Evolutionary conservation across 2,329 filamentous ascomycete species (phyloP), one percentile per base, ranked within the genome.

Genomic region (Pseudocercospora macadamiae): DNA sequence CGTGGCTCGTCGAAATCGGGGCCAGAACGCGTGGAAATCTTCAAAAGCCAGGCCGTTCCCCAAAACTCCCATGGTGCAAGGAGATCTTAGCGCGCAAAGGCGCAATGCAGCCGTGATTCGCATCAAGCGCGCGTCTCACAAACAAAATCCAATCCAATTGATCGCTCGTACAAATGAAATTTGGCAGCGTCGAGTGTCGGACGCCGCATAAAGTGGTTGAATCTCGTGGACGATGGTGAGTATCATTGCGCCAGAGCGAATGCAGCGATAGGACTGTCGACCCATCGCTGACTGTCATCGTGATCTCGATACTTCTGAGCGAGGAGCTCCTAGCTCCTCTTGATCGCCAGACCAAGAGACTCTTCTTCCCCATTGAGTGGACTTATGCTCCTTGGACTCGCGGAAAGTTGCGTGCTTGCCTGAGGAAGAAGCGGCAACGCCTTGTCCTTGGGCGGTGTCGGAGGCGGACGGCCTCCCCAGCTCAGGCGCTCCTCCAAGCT

Each of bases 371-470:
- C 23, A 25, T n/a, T 49, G 23, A n/a, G 39, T 19, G 53, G 53
- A 10, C 56, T 61, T 9, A 63, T 57, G 36, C 61, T 55, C 25
- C 47, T 47, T 5, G 68, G 66, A 37, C 64, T 69, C 16, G 54
- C 54, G 19, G 62, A 65, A 34, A 70, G 52, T n/a, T 57, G 55
- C 12, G 55, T 60, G 32, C 54, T 61, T 8, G 62, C 65, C n/a
- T 54, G 39, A 19, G 64, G 62, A n/a, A 67, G 68, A 32, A 68
- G 37, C 16, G 68, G 69, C 32, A 73, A 60, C 4, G 62, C 63
- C 54, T 72, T 71, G 26, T 70, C 71, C 54, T 73, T 79, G 0
- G 77, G 77, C 10, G 77, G 77, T n/a, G 77, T 79, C 2, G 76
- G 76, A 25, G 78, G 78, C 28, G 76, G 75, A n/a, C 54, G 60